phyloP scores from a whole-genome alignment of 176 grass and related monocot species.

The Carex parvula region DNA sequence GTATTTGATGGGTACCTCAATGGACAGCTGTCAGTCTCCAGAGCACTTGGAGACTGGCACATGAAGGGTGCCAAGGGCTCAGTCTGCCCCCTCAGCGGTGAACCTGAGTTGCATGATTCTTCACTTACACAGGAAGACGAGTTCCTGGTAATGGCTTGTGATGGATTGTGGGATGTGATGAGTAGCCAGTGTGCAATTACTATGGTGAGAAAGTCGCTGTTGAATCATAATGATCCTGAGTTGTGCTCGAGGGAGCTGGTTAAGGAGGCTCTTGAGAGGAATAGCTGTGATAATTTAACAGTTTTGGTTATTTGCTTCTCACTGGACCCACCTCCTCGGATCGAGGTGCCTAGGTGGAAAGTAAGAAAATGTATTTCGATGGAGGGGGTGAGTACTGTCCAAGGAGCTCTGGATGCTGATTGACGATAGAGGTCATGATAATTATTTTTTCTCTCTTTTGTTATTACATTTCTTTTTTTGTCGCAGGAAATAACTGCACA shows the following conservation, averaged over 20 bases:
- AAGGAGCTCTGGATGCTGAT: conserved; percentile 77
- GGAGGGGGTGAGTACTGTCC: conserved; percentile 69
- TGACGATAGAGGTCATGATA: conserved; percentile 32
- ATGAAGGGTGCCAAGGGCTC: conserved; percentile 81
- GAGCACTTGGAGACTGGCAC: conserved; percentile 92
- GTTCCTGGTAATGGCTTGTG: conserved; percentile 86
- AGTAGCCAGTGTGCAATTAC: conserved; percentile 84
- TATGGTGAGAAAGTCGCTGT: conserved; percentile 72
- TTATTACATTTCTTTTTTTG: neutral
- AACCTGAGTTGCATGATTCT: conserved; percentile 76
- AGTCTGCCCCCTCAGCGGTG: conserved; percentile 55
- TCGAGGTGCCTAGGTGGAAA: conserved; percentile 68
- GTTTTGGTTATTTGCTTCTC: conserved; percentile 77
- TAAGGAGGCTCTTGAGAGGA: conserved; percentile 60
- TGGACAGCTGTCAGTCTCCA: conserved; percentile 82
- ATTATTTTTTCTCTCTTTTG: neutral
- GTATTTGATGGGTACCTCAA: conserved; percentile 84
- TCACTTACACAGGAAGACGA: conserved; percentile 78
- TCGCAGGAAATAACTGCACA: conserved; percentile 9
- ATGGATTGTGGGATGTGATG: conserved; percentile 99
- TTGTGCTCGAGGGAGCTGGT: conserved; percentile 70
- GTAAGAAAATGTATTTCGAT: conserved; percentile 87
- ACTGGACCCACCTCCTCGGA: conserved; percentile 66
- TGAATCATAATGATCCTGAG: conserved; percentile 73
- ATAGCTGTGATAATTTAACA: conserved; percentile 82